Percentiles rank a stretch among this genome's conserved stretches.
These are phyloP conservation scores for Myrica gale DNA, from an alignment of 306 rosid genomes.

Conservation along the genomic window DNA sequence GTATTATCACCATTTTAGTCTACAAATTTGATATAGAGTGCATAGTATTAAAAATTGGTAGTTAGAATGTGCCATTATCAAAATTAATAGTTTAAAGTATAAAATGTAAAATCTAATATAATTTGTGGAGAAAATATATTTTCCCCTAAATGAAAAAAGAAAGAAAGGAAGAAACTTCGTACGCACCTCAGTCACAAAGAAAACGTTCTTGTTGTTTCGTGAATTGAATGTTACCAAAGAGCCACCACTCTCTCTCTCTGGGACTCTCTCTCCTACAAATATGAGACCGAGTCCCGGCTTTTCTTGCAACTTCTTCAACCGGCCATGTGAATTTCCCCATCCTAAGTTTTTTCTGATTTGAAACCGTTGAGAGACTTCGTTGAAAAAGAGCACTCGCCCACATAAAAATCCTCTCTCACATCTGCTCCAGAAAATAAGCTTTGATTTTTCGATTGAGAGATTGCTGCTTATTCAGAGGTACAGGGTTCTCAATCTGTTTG, in stretches of 20 bases:
- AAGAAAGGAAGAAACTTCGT: constrained; percentile 47
- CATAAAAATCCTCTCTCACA: neutral
- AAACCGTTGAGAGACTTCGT: constrained; percentile 24
- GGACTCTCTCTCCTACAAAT: constrained; percentile 55
- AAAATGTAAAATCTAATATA: too few species aligned
- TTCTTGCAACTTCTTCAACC: constrained; percentile 44
- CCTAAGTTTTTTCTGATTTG: constrained; percentile 32
- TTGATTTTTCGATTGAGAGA: constrained; percentile 17
- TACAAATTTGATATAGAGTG: too few species aligned
- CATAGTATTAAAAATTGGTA: too few species aligned
- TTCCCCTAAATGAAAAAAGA: too few species aligned
- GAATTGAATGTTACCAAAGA: constrained; percentile 52
- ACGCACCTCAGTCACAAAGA: constrained; percentile 46
- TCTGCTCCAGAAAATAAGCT: constrained; percentile 5
- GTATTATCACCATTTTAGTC: too few species aligned
- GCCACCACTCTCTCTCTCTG: constrained; percentile 31
- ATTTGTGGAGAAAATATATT: too few species aligned
- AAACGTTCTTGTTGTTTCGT: constrained; percentile 51
- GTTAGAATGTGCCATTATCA: too few species aligned
- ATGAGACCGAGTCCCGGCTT: constrained; percentile 36
- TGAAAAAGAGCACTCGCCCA: constrained; percentile 2
- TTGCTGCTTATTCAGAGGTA: constrained; percentile 36
- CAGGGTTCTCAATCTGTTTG: constrained; percentile 22
- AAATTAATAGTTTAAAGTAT: too few species aligned
- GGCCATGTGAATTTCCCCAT: constrained; percentile 29